Conservation (phyloP, 208 protist genomes). For the Crithidia fasciculata region DNA sequence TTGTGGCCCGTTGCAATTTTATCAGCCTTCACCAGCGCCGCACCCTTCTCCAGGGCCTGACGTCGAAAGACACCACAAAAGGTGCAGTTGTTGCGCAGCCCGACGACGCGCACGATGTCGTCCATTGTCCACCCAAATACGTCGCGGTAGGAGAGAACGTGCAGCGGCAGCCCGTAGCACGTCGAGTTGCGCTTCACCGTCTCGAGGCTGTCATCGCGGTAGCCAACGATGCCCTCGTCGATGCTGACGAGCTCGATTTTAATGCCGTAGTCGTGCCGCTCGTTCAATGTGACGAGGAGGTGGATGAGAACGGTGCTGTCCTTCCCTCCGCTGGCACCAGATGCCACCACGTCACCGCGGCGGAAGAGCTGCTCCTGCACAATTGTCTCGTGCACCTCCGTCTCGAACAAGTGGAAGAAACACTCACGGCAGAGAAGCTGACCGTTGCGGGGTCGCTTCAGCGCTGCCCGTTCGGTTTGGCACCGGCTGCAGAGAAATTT, state of each 20-base stretch:
- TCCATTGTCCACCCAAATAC: slow-evolving; percentile 98
- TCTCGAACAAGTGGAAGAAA: slow-evolving; percentile 95
- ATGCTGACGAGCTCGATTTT: slow-evolving; percentile 95
- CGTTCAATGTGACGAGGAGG: slow-evolving; percentile 93
- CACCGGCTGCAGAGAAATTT: slow-evolving; percentile 68
- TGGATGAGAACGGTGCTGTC: slow-evolving; percentile 97
- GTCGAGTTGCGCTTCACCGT: slow-evolving; percentile 95
- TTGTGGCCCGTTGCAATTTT: slow-evolving; percentile 99
- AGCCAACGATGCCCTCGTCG: slow-evolving; percentile 98
- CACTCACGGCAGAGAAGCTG: slow-evolving; percentile 94
- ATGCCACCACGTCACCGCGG: slow-evolving; percentile 92
- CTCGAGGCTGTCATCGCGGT: slow-evolving; percentile 97
- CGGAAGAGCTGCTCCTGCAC: slow-evolving; percentile 89
- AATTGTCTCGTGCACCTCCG: slow-evolving; percentile 97
- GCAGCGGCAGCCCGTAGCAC: slow-evolving; percentile 94
- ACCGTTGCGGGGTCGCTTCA: slow-evolving; percentile 93
- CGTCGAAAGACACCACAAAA: slow-evolving; percentile 98
- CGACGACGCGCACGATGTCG: slow-evolving; percentile 93
- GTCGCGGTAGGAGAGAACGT: slow-evolving; percentile 95
- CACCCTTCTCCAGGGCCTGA: slow-evolving; percentile 96
- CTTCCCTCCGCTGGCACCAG: slow-evolving; percentile 97
- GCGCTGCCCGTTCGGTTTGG: slow-evolving; percentile 43
- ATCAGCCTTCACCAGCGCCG: slow-evolving; percentile 80
- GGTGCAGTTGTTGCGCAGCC: slow-evolving; percentile 96
- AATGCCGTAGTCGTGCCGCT: slow-evolving; percentile 93